A percentile compares a stretch with the other conserved stretches of the same genome.
phyloP scores from a whole-genome alignment of 768 basidiomycete species.

The Boletus vinaceobasis region DNA sequence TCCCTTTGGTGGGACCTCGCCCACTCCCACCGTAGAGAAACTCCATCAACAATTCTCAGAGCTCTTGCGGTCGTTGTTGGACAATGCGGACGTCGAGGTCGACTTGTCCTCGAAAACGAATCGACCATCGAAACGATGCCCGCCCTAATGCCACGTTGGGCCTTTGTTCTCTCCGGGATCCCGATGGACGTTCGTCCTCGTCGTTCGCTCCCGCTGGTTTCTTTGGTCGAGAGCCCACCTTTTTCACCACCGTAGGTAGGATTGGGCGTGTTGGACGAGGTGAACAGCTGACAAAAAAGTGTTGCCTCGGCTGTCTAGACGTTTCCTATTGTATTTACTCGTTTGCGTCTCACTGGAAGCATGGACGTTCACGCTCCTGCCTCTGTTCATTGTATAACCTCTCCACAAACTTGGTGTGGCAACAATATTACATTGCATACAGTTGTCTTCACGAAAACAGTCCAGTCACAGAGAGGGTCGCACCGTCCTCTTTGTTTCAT shows the following conservation, averaged over 20 bases:
- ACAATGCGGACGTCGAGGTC: constrained; percentile 43
- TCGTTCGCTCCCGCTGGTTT: background rate
- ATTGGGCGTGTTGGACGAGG: background rate
- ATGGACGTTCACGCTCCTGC: background rate
- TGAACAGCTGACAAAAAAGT: background rate
- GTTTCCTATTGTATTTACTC: background rate
- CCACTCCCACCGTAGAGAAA: constrained; percentile 44
- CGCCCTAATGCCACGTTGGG: background rate
- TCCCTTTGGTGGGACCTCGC: background rate
- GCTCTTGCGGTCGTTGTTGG: constrained; percentile 53
- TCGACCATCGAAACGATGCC: background rate
- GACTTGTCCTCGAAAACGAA: constrained; percentile 12
- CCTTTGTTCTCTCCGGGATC: too few species aligned
- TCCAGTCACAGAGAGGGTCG: background rate
- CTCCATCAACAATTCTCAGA: constrained; percentile 61
- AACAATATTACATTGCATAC: background rate
- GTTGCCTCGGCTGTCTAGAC: background rate
- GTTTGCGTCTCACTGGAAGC: background rate
- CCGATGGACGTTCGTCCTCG: background rate
- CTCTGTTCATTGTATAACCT: background rate
- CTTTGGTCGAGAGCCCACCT: background rate
- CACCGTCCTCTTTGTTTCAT: background rate
- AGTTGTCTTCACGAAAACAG: background rate
- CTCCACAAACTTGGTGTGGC: background rate
- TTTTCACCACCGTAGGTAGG: background rate